Evolutionary conservation across 805 yeast species (phyloP), one percentile per base, ranked within the genome.

Genomic region (Kuraishia cidri): DNA sequence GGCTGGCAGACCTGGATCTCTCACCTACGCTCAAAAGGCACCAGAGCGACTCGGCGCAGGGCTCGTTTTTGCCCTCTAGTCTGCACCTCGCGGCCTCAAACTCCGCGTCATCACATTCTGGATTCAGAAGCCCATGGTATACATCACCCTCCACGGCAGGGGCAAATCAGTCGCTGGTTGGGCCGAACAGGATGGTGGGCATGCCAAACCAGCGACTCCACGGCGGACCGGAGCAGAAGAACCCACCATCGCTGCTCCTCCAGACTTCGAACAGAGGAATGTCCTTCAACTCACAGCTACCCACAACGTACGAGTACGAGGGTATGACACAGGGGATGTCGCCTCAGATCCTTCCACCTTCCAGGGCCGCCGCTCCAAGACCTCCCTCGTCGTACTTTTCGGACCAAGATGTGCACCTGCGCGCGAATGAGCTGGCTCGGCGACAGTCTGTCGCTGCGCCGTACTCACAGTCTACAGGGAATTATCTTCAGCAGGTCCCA

Each of bases 271-370:
- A n/a, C n/a, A n/a, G n/a, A n/a, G 16, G n/a, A 19, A 27, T 15
- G 24, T 24, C 34, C 7, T 25, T 25, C 24, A 18, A 18, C 15
- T 21, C 18, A n/a, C 30, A 24, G 20, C 32, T 33, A 24, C 36
- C 36, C 11, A 30, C 32, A 13, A 33, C 36, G 6, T 33, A 29
- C 29, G 36, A 33, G 21, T 18, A 28, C 17, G 36, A 33, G 9
- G 16, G 10, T 20, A 20, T 20, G 10, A 10, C 10, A 10, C 23
- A 20, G 7, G 23, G 10, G 10, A 10, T 10, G 7, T 7, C 23
- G 18, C 29, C 15, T 12, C 32, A 15, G 16, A 25, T 28, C 10
- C 31, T 33, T 10, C 36, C 36, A 6, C 27, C 29, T 8, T 13
- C 30, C 2, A 29, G 36, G 12, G 32, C 36, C 4, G 29, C 29